Evolutionary conservation across 2,329 filamentous ascomycete species (phyloP).

Genomic region (Zasmidium citrigriseum): DNA sequence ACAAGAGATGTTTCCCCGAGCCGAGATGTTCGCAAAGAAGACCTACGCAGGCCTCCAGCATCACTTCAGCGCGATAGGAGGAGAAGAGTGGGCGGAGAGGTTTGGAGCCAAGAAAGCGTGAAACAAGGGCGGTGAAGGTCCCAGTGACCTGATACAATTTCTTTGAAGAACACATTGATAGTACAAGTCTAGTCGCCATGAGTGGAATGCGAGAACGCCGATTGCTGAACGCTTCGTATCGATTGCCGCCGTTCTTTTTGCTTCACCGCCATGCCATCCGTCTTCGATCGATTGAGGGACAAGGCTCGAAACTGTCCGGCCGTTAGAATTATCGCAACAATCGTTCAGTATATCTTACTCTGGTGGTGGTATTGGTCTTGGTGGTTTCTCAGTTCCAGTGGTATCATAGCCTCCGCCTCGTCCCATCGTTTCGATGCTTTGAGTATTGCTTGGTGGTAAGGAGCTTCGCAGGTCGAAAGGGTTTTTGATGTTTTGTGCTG

Average conservation of each 20-base stretch:
- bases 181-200: no score
- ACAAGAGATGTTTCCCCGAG: constrained; percentile 34
- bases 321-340: no score
- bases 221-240: neutral
- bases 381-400: neutral
- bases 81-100: neutral
- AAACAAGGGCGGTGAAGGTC: no score
- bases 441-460: neutral
- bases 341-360: no score
- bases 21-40: neutral
- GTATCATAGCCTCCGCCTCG: neutral
- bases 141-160: no score
- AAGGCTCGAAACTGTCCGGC: no score
- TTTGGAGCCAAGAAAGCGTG: neutral
- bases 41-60: neutral
- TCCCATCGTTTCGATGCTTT: neutral
- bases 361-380: neutral
- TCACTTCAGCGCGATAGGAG: neutral
- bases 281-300: no score
- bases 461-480: neutral
- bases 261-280: no score
- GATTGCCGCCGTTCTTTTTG: no score
- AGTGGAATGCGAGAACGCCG: neutral
- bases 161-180: no score
- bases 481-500: no score